A percentile compares a stretch with the other conserved stretches of the same genome.
Evolutionary conservation across 768 basidiomycete genomes (phyloP).

Genomic region (Auriscalpium vulgare): DNA sequence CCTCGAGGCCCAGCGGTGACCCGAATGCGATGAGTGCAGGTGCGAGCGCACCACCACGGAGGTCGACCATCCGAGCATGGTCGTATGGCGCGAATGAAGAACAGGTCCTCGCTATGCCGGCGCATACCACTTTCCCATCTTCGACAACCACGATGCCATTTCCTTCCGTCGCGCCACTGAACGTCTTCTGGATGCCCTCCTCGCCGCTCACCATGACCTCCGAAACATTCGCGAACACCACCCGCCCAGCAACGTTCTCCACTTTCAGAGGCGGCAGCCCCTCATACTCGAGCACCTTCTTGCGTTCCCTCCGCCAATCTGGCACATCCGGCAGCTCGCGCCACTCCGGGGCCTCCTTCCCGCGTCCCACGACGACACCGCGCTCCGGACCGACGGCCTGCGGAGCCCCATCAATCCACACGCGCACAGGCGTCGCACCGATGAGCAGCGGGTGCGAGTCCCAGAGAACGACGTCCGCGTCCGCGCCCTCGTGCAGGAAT

Average conservation of each 20-base stretch:
- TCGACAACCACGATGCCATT: conserved; percentile 37
- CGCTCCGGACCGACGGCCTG: conserved; percentile 43
- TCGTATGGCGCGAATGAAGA: conserved; percentile 1
- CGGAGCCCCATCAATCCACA: conserved; percentile 72
- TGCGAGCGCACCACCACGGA: conserved; percentile 54
- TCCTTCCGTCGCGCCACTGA: conserved; percentile 1
- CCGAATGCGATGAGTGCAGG: conserved; percentile 64
- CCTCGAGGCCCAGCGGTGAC: conserved; percentile 49
- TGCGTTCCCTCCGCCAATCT: conserved; percentile 52
- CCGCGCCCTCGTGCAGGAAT: conserved; percentile 32
- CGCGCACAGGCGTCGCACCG: conserved; percentile 65
- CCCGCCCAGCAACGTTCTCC: conserved; percentile 22
- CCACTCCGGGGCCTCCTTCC: conserved; percentile 15
- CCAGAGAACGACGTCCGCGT: conserved; percentile 66
- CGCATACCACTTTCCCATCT: conserved; percentile 48
- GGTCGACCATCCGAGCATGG: conserved; percentile 32
- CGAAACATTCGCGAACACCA: conserved; percentile 50
- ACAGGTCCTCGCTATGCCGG: conserved; percentile 17
- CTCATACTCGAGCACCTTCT: conserved; percentile 46
- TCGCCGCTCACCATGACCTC: conserved; percentile 24
- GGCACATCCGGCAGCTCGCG: conserved; percentile 37
- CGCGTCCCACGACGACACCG: conserved; percentile 10
- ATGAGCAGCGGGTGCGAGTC: conserved; percentile 67
- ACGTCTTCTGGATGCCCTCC: conserved; percentile 6
- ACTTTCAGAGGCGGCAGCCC: conserved; percentile 63